Conservation (phyloP, 2,329 filamentous ascomycete genomes). For the Parascedosporium putredinis region DNA sequence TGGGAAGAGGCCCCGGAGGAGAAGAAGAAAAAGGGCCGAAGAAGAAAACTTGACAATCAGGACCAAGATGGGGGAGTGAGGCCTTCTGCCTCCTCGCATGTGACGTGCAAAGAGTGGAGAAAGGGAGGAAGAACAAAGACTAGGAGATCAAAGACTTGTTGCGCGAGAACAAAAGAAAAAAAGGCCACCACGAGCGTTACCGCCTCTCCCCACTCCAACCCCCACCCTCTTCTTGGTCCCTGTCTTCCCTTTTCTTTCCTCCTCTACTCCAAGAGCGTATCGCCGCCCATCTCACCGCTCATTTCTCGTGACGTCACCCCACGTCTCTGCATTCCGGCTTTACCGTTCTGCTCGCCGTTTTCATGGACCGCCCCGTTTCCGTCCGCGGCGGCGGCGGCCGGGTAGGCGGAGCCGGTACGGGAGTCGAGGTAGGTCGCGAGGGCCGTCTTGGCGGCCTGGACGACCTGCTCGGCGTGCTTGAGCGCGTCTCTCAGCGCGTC, state of each 20-base stretch:
- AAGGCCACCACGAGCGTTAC: too few species aligned
- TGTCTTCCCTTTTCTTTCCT: background rate
- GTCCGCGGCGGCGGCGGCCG: slow-evolving; percentile 4
- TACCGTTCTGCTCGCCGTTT: slow-evolving; percentile 8
- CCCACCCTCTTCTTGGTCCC: too few species aligned
- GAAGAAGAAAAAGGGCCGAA: too few species aligned
- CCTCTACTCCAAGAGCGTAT: slow-evolving; percentile 31
- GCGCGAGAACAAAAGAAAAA: too few species aligned
- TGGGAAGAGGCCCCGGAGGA: too few species aligned
- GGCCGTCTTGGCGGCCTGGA: slow-evolving; percentile 33
- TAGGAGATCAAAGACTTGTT: too few species aligned
- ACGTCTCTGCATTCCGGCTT: slow-evolving; percentile 21
- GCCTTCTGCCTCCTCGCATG: too few species aligned
- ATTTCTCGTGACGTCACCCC: slow-evolving; percentile 43
- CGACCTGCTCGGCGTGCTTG: slow-evolving; percentile 34
- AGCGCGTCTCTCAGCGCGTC: slow-evolving; percentile 32
- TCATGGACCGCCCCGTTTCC: slow-evolving; percentile 10
- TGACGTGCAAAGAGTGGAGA: too few species aligned
- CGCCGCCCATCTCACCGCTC: slow-evolving; percentile 52
- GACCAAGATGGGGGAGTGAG: too few species aligned
- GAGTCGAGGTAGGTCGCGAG: slow-evolving; percentile 26
- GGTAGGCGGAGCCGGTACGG: slow-evolving; percentile 13
- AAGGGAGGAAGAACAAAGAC: too few species aligned
- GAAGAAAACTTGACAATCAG: too few species aligned
- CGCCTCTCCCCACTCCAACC: too few species aligned